Evolutionary conservation across 495 filamentous ascomycete genomes (phyloP).

Genomic region (Pseudevernia furfuracea): DNA sequence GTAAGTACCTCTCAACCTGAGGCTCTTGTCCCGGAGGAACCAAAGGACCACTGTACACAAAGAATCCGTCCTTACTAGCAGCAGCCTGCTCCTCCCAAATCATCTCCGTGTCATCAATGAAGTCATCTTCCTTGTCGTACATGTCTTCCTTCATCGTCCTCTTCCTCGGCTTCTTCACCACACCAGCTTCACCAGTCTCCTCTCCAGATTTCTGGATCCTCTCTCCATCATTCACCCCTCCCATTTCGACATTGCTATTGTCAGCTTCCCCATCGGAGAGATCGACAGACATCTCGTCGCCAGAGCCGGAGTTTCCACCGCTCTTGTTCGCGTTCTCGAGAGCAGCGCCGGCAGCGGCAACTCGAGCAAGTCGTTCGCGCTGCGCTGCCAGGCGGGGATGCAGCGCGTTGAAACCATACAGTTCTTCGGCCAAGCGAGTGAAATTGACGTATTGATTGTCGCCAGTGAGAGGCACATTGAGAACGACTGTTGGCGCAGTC

Average conservation of each 20-base stretch:
- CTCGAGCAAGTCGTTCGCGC: conserved; percentile 68
- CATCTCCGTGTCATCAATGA: conserved; percentile 93
- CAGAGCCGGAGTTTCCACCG: conserved; percentile 22
- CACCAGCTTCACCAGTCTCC: conserved; percentile 41
- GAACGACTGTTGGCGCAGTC: conserved; percentile 69
- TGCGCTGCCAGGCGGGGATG: conserved; percentile 86
- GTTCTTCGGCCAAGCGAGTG: conserved; percentile 83
- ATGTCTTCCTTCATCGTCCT: conserved; percentile 87
- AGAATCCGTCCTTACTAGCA: conserved; percentile 86
- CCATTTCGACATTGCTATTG: conserved; percentile 71
- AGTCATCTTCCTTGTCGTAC: conserved; percentile 93
- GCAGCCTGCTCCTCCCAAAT: conserved; percentile 94
- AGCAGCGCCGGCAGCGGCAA: conserved; percentile 75
- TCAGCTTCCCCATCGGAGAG: conserved; percentile 48
- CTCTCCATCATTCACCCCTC: conserved; percentile 52
- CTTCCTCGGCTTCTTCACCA: conserved; percentile 58
- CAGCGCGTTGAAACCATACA: conserved; percentile 87
- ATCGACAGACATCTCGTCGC: conserved; percentile 62
- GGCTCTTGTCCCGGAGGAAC: conserved; percentile 84
- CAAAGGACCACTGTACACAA: conserved; percentile 78
- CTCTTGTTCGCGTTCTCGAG: conserved; percentile 58
- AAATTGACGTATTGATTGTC: conserved; percentile 91
- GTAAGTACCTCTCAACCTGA: conserved; percentile 61
- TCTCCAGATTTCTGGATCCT: conserved; percentile 22
- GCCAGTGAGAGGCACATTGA: conserved; percentile 72